Evolutionary conservation across 1,284 basidiomycete genomes (phyloP), one percentile per base, ranked within the genome.

Genomic region (Trichosporon sp.): DNA sequence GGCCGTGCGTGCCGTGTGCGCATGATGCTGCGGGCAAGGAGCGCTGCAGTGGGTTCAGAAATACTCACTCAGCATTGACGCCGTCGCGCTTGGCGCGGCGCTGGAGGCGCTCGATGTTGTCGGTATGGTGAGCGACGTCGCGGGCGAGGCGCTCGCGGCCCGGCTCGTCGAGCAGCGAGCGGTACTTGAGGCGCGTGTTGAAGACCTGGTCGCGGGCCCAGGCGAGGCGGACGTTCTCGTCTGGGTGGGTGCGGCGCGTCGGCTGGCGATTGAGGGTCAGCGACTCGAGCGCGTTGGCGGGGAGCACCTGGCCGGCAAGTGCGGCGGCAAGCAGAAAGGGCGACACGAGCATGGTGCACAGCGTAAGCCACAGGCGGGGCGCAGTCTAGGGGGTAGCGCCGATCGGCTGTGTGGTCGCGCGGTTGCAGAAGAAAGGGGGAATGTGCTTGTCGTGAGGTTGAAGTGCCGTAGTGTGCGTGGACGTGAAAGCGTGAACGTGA

Each of bases 161-260:
- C 2, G 13, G 15, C 56, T 60, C 56, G 29, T 60, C 56, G 27
- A 60, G 56, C 15, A 60, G 29, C 2, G 56, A 60, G 29, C 56
- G 56, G 56, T 60, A 60, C 56, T 60, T 60, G 29, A 60, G 56
- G 15, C 56, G 27, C 11, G 56, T 60, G 56, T 60, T 60, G 56
- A 60, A 32, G 56, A 60, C 56, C 56, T 60, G 56, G 29, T 60
- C 56, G 18, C 56, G 56, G 27, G 56, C 56, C 56, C 56, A 60
- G 56, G 56, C 56, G 5, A 60, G 5, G 9, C 56, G 56, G 27
- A 60, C 56, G 18, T 60, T 60, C 27, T 29, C 27, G 29, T 60
- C 29, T 8, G 56, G 56, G 56, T 31, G 18, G 15, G 12, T 31
- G 4, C 56, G 27, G 27, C 56, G 56, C 27, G 56, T 32, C 11